Conservation (phyloP, 768 basidiomycete genomes). For the Symmetrospora coprosmae region DNA sequence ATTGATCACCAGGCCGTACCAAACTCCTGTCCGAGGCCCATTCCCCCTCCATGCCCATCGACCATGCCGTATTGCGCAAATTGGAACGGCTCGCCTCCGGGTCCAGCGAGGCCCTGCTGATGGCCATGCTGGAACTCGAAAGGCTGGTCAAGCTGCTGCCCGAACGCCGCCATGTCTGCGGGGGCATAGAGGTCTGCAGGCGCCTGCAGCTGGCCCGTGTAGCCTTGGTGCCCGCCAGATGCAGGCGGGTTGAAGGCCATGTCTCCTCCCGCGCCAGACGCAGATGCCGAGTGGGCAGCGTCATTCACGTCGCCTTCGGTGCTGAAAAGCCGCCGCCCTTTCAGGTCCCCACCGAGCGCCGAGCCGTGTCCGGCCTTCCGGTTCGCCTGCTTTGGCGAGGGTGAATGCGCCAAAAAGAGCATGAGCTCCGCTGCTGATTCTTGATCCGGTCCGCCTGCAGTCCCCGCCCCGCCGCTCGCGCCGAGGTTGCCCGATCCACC, state of each 20-base stretch:
- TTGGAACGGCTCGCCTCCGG: too few species aligned
- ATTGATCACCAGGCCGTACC: too few species aligned
- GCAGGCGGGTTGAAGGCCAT: too few species aligned
- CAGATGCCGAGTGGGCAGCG: too few species aligned
- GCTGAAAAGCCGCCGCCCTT: conserved; percentile 28
- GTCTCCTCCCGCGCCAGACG: too few species aligned
- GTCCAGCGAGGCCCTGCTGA: background rate
- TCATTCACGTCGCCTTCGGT: too few species aligned
- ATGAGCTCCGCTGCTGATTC: conserved; percentile 30
- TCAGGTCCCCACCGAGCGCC: conserved; percentile 18
- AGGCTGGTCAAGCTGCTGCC: conserved; percentile 9
- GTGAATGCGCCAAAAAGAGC: conserved; percentile 31
- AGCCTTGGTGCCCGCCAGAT: too few species aligned
- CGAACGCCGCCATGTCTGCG: too few species aligned
- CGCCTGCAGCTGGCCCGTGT: background rate
- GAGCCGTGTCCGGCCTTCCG: background rate
- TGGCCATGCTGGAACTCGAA: conserved; percentile 9
- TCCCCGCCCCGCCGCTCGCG: background rate
- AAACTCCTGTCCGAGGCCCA: too few species aligned
- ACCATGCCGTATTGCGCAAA: too few species aligned
- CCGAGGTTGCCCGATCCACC: background rate
- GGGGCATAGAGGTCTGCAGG: background rate
- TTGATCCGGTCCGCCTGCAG: too few species aligned
- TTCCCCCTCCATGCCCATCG: too few species aligned
- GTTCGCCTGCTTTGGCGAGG: conserved; percentile 23